These are phyloP conservation scores for Dactylella cylindrospora DNA, from an alignment of 2,329 filamentous ascomycete species.

Conservation along the genomic window DNA sequence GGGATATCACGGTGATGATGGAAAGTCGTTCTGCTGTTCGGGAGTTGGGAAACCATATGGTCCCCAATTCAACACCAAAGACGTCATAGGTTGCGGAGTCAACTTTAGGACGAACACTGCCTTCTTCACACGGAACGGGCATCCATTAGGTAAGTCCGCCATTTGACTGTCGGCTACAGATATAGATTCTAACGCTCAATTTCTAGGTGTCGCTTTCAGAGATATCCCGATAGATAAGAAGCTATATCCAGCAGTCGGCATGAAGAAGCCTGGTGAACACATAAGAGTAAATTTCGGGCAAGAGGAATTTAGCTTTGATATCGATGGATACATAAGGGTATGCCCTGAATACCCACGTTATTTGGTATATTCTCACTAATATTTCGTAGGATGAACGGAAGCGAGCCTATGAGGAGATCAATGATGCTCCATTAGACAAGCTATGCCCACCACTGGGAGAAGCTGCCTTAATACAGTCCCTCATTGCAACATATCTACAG, in stretches of 20 bases:
- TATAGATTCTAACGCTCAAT: constrained; percentile 22
- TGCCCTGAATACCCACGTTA: constrained; percentile 48
- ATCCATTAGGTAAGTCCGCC: constrained; percentile 57
- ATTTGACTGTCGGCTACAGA: neutral
- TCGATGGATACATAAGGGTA: constrained; percentile 80
- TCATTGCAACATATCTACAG: constrained; percentile 73
- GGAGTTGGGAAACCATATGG: constrained; percentile 63
- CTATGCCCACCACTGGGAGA: constrained; percentile 69
- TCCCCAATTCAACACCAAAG: constrained; percentile 59
- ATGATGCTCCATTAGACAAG: constrained; percentile 59
- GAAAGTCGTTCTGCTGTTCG: constrained; percentile 62
- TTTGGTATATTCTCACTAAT: neutral
- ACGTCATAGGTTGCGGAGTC: constrained; percentile 66
- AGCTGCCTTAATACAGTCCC: constrained; percentile 74
- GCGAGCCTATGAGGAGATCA: constrained; percentile 65
- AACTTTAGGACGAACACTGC: constrained; percentile 66
- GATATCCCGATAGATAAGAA: constrained; percentile 62
- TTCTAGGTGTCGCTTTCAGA: constrained; percentile 68
- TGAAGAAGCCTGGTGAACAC: constrained; percentile 66
- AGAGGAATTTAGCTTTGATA: constrained; percentile 83
- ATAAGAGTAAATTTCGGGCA: constrained; percentile 68
- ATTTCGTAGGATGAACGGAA: constrained; percentile 61
- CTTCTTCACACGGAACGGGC: constrained; percentile 70
- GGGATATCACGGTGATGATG: constrained; percentile 71
- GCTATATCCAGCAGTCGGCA: constrained; percentile 67